Evolutionary conservation across 305 asterid genomes (phyloP), one percentile per base, ranked within the genome.

Genomic region (Fraxinus ornus): DNA sequence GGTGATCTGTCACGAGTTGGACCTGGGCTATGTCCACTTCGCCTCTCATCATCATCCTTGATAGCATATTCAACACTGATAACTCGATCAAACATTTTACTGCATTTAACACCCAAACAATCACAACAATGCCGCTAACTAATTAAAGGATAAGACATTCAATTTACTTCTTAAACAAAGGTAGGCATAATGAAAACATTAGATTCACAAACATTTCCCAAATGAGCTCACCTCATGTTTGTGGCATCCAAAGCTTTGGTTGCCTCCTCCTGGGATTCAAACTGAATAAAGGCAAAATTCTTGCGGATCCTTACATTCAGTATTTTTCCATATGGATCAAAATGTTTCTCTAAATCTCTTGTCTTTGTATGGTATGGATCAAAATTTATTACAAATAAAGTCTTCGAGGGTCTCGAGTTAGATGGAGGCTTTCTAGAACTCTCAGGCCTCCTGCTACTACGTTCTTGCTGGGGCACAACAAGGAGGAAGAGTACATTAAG

Each of bases 231-330:
- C 98, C 94, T 94, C 91, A 89, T 52, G 87, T 94, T 88, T 24
- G 94, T 92, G 75, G 95, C 97, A 76, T 92, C 97, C 84, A 90
- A 78, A 73, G 98, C 97, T 87, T 83, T 89, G 47, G 93, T 87
- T 57, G 97, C 98, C 73, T 90, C 97, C 75, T 92, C 98, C 81
- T 62, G 94, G 5, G 89, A 7, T 86, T 92, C 95, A 79, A 55
- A 94, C 86, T 92, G 94, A 80, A 94, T 82, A 79, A 94, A 94
- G 4, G 96, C 97, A 83, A 94, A 94, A 85, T 92, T 91, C 84
- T 90, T 87, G 77, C 97, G 81, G 84, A 92, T 91, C 91, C 95
- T 89, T 78, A 92, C 89, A 77, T 92, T 91, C 70, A 87, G 78
- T 70, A 94, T 86, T 85, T 90, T 91, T 19, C 97, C 97, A 79